Evolutionary conservation across 345 rosid genomes (phyloP), one percentile per base, ranked within the genome.

Genomic region (Gynandropsis gynandra): DNA sequence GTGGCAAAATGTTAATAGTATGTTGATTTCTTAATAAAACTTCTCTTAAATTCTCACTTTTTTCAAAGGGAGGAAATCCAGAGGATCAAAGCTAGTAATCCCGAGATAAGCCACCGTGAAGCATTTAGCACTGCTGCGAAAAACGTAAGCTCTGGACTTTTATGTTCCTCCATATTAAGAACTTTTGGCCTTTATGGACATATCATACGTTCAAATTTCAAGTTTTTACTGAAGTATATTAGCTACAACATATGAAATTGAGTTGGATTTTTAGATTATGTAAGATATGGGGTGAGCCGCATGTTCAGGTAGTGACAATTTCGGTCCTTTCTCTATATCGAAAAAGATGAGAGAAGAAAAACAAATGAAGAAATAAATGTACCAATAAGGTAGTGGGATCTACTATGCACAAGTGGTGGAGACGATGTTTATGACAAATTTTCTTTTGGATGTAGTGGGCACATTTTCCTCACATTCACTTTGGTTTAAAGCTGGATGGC

Each of bases 101-200:
- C 98, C 46, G 92, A 84, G 38, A 90, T 90, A 65, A 90, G 76
- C 70, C 98, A 90, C 65, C 84, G 96, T 55, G 98, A 90, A 75
- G 98, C 98, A 37, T 90, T 90, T 54, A 90, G 98, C 78, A 79
- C 96, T 13, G 98, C 98, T 40, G 98, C 98, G 1, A 90, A 90
- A 76, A 90, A 90, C 69, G 98, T 86, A 80, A 81, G 88, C 43
- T 35, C 17, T 21, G 27, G 40, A 19, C 50, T 40, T 3, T 3
- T 10, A 24, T 9, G 14, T 10, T 50, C 35, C 54, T 16, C 54
- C 1, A 6, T 15, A 42, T 7, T n/a, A 5, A 4, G 5, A 42
- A 3, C 43, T 40, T 40, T 5, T 24, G 29, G 2, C 29, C 12
- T 16, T 6, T 1, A 12, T 40, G 3, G 40, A 36, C 8, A 36